Conservation (phyloP, 2,329 filamentous ascomycete species). For the Chlorencoelia australis region DNA sequence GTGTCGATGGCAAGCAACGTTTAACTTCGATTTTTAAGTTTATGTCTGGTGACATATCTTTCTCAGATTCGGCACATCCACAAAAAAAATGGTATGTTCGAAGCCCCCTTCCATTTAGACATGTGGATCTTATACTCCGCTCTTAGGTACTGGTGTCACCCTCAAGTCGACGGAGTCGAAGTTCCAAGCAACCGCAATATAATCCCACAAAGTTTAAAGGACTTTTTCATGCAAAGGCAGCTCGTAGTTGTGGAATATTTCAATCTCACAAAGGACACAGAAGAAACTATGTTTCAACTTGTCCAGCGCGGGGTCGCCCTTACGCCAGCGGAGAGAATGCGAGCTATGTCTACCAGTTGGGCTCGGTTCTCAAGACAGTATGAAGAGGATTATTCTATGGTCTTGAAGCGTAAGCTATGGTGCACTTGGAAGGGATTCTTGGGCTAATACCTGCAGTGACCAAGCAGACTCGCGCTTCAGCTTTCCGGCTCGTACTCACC, state of each 20-base stretch:
- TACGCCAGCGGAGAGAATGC: constrained; percentile 36
- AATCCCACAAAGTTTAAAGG: constrained; percentile 28
- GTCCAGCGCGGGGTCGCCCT: constrained; percentile 37
- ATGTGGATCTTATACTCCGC: not conserved
- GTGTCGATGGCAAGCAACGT: constrained; percentile 39
- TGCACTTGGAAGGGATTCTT: not conserved
- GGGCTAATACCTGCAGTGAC: constrained; percentile 20
- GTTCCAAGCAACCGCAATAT: constrained; percentile 23
- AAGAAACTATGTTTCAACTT: constrained; percentile 38
- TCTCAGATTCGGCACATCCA: constrained; percentile 30
- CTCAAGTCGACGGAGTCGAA: constrained; percentile 16
- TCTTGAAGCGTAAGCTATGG: constrained; percentile 28
- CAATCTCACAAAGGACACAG: constrained; percentile 30
- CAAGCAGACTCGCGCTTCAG: constrained; percentile 27
- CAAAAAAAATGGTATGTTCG: constrained; percentile 32
- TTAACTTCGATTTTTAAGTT: constrained; percentile 36
- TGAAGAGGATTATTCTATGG: constrained; percentile 31
- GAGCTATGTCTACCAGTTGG: constrained; percentile 35
- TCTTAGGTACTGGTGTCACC: constrained; percentile 24
- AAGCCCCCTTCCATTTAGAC: not conserved
- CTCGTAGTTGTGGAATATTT: constrained; percentile 35
- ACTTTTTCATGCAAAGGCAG: constrained; percentile 30
- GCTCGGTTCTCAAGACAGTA: constrained; percentile 34
- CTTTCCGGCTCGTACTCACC: constrained; percentile 27
- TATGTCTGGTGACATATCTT: constrained; percentile 34